Conservation (phyloP, 805 yeast genomes). For the Saccharomycopsis sp. region DNA sequence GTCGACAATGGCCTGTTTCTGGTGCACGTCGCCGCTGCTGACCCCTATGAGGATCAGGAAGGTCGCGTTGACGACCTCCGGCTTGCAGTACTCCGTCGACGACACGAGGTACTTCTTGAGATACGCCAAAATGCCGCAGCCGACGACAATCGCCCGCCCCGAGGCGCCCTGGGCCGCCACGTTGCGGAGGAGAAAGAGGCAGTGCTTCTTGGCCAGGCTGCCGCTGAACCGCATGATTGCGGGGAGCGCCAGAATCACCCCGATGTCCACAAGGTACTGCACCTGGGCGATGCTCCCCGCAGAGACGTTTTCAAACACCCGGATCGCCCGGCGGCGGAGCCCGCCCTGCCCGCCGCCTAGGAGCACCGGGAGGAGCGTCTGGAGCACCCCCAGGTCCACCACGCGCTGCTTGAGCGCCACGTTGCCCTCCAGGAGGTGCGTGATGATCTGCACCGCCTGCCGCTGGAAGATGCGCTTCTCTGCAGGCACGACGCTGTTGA, state of each 20-base stretch:
- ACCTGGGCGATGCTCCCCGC: slow-evolving; percentile 9
- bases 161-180: slow-evolving; percentile 11
- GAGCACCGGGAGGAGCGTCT: slow-evolving; percentile 12
- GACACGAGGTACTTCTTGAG: slow-evolving; percentile 19
- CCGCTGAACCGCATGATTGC: slow-evolving; percentile 17
- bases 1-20: slow-evolving; percentile 19
- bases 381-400: slow-evolving; percentile 17
- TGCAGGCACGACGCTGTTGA: slow-evolving; percentile 14
- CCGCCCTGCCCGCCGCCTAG: neutral
- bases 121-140: slow-evolving; percentile 18
- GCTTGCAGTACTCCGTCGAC: slow-evolving; percentile 19
- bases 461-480: slow-evolving; percentile 17
- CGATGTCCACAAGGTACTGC: slow-evolving; percentile 18
- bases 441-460: slow-evolving; percentile 19
- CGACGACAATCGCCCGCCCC: slow-evolving; percentile 19
- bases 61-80: slow-evolving; percentile 20
- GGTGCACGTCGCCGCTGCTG: slow-evolving; percentile 17
- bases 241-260: slow-evolving; percentile 16
- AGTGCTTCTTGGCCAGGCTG: slow-evolving; percentile 19
- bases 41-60: slow-evolving; percentile 20
- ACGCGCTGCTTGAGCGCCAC: slow-evolving; percentile 12
- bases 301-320: slow-evolving; percentile 17
- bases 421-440: slow-evolving; percentile 19
- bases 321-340: slow-evolving; percentile 14
- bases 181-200: slow-evolving; percentile 19